phyloP scores from a whole-genome alignment of 2,329 filamentous ascomycete genomes.

The Pestalotiopsis sp. region DNA sequence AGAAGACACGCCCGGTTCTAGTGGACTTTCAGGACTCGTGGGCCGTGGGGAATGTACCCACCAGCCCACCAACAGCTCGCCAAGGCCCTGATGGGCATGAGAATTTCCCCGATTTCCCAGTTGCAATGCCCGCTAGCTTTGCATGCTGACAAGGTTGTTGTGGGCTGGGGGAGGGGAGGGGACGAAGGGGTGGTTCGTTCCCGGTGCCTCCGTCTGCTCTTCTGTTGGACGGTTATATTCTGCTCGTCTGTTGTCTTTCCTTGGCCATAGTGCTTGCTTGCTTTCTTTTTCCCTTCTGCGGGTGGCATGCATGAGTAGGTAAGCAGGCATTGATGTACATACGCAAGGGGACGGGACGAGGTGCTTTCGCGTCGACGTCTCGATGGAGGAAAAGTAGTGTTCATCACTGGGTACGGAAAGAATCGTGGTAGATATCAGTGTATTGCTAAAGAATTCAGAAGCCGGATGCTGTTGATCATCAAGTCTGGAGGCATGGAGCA shows the following conservation, averaged over 20 bases:
- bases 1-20: constrained; percentile 7
- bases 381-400: background rate
- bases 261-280: background rate
- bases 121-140: constrained; percentile 12
- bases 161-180: background rate
- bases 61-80: constrained; percentile 3
- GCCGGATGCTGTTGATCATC: too few species aligned
- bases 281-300: background rate
- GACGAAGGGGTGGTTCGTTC: background rate
- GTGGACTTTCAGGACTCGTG: background rate
- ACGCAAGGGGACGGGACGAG: background rate
- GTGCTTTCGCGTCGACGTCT: background rate
- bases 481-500: too few species aligned
- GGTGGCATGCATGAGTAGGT: background rate
- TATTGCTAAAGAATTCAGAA: background rate
- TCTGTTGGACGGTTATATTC: background rate
- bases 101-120: constrained; percentile 14
- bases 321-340: background rate
- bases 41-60: constrained; percentile 13
- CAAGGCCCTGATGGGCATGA: constrained; percentile 5
- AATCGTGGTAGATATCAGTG: background rate
- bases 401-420: background rate
- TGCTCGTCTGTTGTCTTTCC: background rate
- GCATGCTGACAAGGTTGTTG: constrained; percentile 9
- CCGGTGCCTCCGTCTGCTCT: constrained; percentile 4